Evolutionary conservation across 768 basidiomycete species (phyloP), one percentile per base, ranked within the genome.

Genomic region (Asterophora parasitica): DNA sequence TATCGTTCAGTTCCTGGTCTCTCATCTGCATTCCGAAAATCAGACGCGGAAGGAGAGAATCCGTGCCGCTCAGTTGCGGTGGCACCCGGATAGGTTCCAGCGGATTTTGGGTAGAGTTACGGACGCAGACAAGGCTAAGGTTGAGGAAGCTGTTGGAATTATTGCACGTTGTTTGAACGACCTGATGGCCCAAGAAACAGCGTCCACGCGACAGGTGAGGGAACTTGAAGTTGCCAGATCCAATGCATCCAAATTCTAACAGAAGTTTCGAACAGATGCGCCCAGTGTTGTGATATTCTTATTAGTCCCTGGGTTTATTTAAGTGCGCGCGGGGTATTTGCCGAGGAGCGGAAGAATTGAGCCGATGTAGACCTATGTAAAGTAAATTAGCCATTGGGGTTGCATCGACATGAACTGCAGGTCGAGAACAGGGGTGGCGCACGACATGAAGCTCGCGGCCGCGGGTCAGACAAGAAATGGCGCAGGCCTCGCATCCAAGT

Each of bases 11-110:
- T 88, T 91, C 61, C 65, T 92, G 37, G 64, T 87, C 33, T 85
- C 83, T 17, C 71, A 77, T n/a, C 51, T 69, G 12, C 86, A 89
- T 63, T 86, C 85, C 11, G 64, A 66, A 48, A 69, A 67, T 7
- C 73, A 78, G 52, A 69, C 81, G 31, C 73, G 71, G 52, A 86
- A 80, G 61, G 85, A 88, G 46, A 73, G 85, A 49, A 75, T 88
- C 50, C 76, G 80, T 38, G 70, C 64, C 20, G 86, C 84, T 0
- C 74, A 85, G 62, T 75, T 85, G 16, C 73, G 85, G 35, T 90
- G 87, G 87, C 88, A 92, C 59, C 89, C 88, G 3, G 88, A 91
- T 63, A 69, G 85, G 37, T 89, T 89, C 67, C 66, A 76, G 48
- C 68, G 83, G 32, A 51, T 85, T 35, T 61, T 85, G 44, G 61